Conservation (phyloP, 176 grass and related monocot genomes). For the Melocanna baccifera region DNA sequence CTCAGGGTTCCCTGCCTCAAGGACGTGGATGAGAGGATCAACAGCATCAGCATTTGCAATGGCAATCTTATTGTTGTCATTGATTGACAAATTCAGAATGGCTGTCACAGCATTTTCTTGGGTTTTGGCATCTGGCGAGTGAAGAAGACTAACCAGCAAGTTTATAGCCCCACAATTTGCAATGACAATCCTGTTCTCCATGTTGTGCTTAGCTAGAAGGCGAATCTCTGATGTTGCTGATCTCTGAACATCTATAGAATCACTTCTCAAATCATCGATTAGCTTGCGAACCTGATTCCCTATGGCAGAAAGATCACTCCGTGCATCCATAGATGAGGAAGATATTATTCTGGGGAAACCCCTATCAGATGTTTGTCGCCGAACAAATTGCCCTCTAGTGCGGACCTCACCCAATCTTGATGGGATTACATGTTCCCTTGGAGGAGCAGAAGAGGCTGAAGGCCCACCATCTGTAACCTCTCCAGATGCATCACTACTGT, state of each 20-base stretch:
- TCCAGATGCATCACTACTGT: constrained; percentile 58
- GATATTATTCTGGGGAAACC: constrained; percentile 61
- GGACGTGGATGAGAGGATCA: constrained; percentile 85
- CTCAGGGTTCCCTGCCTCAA: constrained; percentile 81
- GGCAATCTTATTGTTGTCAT: constrained; percentile 93
- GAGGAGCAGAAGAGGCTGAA: constrained; percentile 43
- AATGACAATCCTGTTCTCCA: constrained; percentile 94
- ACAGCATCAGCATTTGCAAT: constrained; percentile 82
- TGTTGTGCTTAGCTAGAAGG: constrained; percentile 86
- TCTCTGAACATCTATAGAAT: constrained; percentile 59
- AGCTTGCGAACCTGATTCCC: constrained; percentile 69
- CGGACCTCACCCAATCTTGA: constrained; percentile 43
- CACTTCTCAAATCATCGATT: constrained; percentile 65
- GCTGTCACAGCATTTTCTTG: constrained; percentile 92
- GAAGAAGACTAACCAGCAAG: constrained; percentile 72
- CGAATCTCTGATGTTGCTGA: constrained; percentile 62
- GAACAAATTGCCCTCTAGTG: constrained; percentile 42
- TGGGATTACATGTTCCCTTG: constrained; percentile 47
- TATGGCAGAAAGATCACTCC: constrained; percentile 66
- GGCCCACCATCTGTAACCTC: constrained; percentile 50
- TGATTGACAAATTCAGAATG: constrained; percentile 90
- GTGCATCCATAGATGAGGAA: constrained; percentile 57
- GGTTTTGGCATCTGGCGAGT: constrained; percentile 54
- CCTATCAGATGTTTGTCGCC: constrained; percentile 57
- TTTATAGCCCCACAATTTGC: constrained; percentile 75